Base-by-base conservation (phyloP, 1,284 basidiomycete genomes). In the Pholiota adiposa region DNA sequence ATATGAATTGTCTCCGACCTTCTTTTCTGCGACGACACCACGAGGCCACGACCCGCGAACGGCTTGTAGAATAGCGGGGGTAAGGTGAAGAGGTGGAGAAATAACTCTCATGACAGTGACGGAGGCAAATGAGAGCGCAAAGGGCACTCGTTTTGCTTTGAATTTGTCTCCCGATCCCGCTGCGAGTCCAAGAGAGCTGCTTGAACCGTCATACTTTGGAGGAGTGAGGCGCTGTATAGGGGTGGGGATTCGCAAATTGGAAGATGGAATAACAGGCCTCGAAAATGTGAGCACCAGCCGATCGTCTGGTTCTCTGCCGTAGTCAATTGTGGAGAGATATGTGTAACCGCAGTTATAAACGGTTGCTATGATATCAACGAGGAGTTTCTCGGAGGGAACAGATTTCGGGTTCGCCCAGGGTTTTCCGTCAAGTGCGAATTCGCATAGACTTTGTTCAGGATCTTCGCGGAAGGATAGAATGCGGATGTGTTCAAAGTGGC, bases 31-130 rank as follows among this genome's bases (percentile, higher is more conserved):
- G 7, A 87, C 82, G 12, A 92, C 88, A 19, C 90, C 90, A 65
- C 89, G 81, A 18, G 90, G 90, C 90, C 90, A 92, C 18, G 90
- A 83, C 9, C 79, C 81, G 60, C 90, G 82, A 14, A 92, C 89
- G n/a, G 89, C 87, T 69, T 89, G 86, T 19, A 92, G 78, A 58
- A 92, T 90, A 56, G 89, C 90, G 14, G 90, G 90, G 6, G 90
- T 92, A 36, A 84, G 82, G 63, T 87, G 82, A 27, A 92, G 78
- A 21, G 90, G 90, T 23, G 90, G 89, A 25, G 83, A 79, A 54
- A 92, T 85, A 54, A 92, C 90, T 51, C 88, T 86, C 71, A 92
- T 79, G 50, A 83, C 66, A 5, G 84, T 90, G 36, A 82, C 78
- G 31, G 88, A 90, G 14, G 84, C 69, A 69, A 92, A 92, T 6